Evolutionary conservation across 805 yeast genomes (phyloP).

Genomic region (Candida montana): DNA sequence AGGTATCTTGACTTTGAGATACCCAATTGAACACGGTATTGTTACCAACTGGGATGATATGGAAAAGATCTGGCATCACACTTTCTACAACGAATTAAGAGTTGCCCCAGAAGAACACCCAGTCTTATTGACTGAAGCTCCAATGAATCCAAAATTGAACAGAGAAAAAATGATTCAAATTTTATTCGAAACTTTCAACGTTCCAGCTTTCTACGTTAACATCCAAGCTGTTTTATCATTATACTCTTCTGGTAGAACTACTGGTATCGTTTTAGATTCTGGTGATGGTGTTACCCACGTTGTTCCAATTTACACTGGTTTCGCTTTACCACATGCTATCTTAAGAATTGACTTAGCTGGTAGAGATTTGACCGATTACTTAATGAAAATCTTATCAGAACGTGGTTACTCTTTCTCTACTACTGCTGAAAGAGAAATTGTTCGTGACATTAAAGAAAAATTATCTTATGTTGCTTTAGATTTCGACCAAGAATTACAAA

Average conservation of each 20-base stretch:
- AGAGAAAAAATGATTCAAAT: slow-evolving; percentile 99
- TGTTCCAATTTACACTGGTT: slow-evolving; percentile 99
- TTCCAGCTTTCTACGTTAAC: slow-evolving; percentile 98
- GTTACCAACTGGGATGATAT: slow-evolving; percentile 99
- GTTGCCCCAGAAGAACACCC: slow-evolving; percentile 99
- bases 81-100: slow-evolving; percentile 99
- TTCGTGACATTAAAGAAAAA: slow-evolving; percentile 88
- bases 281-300: slow-evolving; percentile 99
- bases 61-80: slow-evolving; percentile 99
- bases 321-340: slow-evolving; percentile 98
- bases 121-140: slow-evolving; percentile 98
- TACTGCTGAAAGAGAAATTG: slow-evolving; percentile 98
- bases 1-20: slow-evolving; percentile 98
- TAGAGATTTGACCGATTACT: slow-evolving; percentile 98
- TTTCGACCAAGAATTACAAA: slow-evolving; percentile 99
- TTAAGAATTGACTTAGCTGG: slow-evolving; percentile 99
- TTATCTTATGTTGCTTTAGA: slow-evolving; percentile 98
- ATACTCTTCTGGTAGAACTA: slow-evolving; percentile 99
- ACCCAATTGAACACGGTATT: slow-evolving; percentile 99
- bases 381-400: slow-evolving; percentile 97
- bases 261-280: slow-evolving; percentile 98
- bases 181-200: slow-evolving; percentile 98
- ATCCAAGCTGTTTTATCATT: slow-evolving; percentile 98
- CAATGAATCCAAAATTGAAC: slow-evolving; percentile 99
- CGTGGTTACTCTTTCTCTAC: slow-evolving; percentile 99